Conservation (phyloP, 495 filamentous ascomycete genomes). For the Neurospora sp. region DNA sequence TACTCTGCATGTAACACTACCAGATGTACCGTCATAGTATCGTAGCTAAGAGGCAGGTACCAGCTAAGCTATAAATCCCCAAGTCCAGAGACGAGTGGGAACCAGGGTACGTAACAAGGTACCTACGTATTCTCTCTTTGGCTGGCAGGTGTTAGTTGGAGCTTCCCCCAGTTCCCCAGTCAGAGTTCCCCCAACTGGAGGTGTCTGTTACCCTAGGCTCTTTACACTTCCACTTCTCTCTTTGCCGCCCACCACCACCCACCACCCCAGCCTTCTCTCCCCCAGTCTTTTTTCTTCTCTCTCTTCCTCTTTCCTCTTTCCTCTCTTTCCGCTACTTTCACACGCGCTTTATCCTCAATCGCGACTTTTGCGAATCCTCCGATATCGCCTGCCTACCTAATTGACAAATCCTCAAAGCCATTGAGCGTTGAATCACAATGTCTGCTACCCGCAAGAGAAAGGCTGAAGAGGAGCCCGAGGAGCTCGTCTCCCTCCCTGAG, state of each 20-base stretch:
- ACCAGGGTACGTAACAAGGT: not conserved
- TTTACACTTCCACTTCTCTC: not conserved
- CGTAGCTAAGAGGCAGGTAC: not conserved
- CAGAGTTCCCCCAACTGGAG: not conserved
- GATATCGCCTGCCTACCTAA: conserved; percentile 13
- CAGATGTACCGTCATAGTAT: not conserved
- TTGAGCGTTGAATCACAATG: conserved; percentile 21
- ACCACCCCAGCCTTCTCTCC: conserved; percentile 21
- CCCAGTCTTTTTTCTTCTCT: conserved; percentile 13
- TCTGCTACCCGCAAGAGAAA: conserved; percentile 29
- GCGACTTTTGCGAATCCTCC: conserved; percentile 12
- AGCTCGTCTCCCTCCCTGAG: conserved; percentile 42
- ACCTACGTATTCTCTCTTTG: not conserved
- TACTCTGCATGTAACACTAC: not conserved
- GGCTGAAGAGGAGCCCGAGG: conserved; percentile 42
- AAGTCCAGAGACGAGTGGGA: not conserved
- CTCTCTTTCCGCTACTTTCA: conserved; percentile 12
- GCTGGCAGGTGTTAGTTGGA: not conserved
- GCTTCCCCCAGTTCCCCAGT: not conserved
- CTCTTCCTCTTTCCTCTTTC: conserved; percentile 13
- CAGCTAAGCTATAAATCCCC: not conserved
- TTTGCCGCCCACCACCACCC: conserved; percentile 25
- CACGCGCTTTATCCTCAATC: conserved; percentile 11
- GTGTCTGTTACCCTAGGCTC: not conserved
- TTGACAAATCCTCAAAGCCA: conserved; percentile 10